phyloP scores from a whole-genome alignment of 768 basidiomycete genomes.

The Amanita rubescens region DNA sequence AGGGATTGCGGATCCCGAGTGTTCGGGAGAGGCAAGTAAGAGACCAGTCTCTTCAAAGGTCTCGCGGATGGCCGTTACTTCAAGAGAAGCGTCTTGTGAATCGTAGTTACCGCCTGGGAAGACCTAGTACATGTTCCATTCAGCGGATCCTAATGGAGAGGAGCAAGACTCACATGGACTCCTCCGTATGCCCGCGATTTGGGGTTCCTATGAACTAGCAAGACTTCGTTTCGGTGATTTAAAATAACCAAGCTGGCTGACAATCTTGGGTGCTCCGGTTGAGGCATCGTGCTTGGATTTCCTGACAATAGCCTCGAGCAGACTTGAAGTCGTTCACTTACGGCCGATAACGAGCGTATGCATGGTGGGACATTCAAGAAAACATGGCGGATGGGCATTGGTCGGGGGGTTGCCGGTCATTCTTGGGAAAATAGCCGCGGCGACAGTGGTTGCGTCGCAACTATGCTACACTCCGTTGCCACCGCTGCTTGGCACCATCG shows the following conservation, averaged over 20 bases:
- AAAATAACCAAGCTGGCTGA: conserved; percentile 65
- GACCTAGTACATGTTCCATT: conserved; percentile 35
- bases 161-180: conserved; percentile 43
- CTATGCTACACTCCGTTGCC: no score
- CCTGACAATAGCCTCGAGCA: neutral
- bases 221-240: conserved; percentile 57
- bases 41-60: conserved; percentile 74
- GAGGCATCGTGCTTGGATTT: neutral
- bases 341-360: no score
- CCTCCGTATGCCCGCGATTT: conserved; percentile 57
- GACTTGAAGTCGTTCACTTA: no score
- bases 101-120: conserved; percentile 74
- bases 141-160: neutral
- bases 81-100: conserved; percentile 45
- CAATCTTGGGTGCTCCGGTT: conserved; percentile 34
- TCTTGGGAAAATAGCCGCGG: no score
- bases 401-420: no score
- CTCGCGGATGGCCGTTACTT: conserved; percentile 64
- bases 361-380: no score
- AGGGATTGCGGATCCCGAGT: conserved; percentile 17
- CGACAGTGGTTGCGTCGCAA: no score
- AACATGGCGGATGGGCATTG: no score
- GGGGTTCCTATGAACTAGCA: conserved; percentile 66
- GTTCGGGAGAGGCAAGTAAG: conserved; percentile 41
- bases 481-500: no score